Conservation (phyloP, 371 early-diverging fungal species). For the Smittium culicis region DNA sequence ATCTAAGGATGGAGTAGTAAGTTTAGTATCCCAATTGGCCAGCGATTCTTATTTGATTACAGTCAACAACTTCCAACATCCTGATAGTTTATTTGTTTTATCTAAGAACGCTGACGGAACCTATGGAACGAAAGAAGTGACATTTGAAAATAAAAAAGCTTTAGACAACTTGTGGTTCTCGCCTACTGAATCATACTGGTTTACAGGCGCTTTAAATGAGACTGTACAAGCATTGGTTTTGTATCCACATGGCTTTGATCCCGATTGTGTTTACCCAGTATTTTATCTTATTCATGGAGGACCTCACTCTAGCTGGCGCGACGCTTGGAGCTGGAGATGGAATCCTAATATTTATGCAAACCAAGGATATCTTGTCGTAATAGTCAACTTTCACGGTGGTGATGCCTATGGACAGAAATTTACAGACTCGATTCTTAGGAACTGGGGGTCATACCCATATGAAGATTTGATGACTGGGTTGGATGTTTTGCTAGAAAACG, state of each 20-base stretch:
- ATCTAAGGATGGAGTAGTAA: conserved; percentile 3
- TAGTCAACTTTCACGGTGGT: conserved; percentile 66
- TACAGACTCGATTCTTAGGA: conserved; percentile 49
- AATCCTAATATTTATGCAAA: conserved; percentile 63
- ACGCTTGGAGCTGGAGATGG: conserved; percentile 55
- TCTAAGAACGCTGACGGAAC: not conserved
- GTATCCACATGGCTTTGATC: conserved; percentile 48
- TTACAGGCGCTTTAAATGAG: conserved; percentile 47
- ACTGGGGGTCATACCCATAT: conserved; percentile 70
- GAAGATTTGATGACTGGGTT: conserved; percentile 59
- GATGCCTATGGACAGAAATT: conserved; percentile 69
- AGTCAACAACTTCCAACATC: not conserved
- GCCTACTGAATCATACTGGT: conserved; percentile 44
- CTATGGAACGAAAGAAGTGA: not conserved
- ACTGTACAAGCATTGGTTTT: conserved; percentile 57
- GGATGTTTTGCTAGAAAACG: conserved; percentile 43
- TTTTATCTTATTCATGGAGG: conserved; percentile 79
- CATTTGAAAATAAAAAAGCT: conserved; percentile 20
- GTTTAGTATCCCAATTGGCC: not conserved
- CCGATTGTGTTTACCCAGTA: conserved; percentile 48
- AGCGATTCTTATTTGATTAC: not conserved
- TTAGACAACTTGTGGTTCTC: conserved; percentile 26
- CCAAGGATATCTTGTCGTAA: conserved; percentile 61
- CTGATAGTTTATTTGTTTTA: not conserved
- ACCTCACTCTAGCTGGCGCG: conserved; percentile 57